Evolutionary conservation across 805 yeast species (phyloP), one percentile per base, ranked within the genome.

Genomic region (Barnettozyma siamensis): DNA sequence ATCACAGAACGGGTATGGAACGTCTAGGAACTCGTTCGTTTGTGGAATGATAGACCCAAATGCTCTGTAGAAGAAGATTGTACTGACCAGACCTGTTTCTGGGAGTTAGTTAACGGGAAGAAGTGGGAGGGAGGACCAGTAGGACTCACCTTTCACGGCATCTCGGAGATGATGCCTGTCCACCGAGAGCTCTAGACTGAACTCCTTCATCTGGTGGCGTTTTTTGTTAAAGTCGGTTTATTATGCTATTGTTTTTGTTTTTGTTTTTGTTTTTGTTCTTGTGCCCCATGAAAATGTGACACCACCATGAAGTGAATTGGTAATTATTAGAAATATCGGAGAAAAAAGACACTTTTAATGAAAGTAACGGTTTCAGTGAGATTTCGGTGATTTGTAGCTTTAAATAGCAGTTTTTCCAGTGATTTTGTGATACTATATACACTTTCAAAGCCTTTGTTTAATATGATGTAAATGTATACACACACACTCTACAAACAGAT

Each of bases 61-160:
- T 21, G 82, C 63, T 33, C 94, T 63, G 41, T 78, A 75, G 58
- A 84, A 84, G 56, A 84, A 74, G 16, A 84, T 76, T 2, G 85
- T 66, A 66, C 85, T 78, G 41, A 85, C 57, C 21, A 82, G 60
- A 13, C 46, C 46, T 43, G 17, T 8, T 8, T 26, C n/a, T 5
- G 9, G 3, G 2, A 6, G 40, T 42, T 35, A 38, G 42, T 35
- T 9, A 10, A 3, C 9, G 24, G 9, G 9, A 6, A 21, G 26
- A 12, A n/a, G n/a, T n/a, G 12, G 26, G 3, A 21, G 6, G 24
- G 24, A n/a, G 24, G 24, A 26, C 11, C 7, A 11, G 5, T 26
- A 8, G n/a, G 9, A 32, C 46, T 19, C 24, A 43, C 46, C 46
- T 37, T 37, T 30, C 8, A 43, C 41, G 9, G 41, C 41, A 8